Base-by-base conservation (phyloP, 2,329 filamentous ascomycete genomes). In the Waltergamsia citrina region DNA sequence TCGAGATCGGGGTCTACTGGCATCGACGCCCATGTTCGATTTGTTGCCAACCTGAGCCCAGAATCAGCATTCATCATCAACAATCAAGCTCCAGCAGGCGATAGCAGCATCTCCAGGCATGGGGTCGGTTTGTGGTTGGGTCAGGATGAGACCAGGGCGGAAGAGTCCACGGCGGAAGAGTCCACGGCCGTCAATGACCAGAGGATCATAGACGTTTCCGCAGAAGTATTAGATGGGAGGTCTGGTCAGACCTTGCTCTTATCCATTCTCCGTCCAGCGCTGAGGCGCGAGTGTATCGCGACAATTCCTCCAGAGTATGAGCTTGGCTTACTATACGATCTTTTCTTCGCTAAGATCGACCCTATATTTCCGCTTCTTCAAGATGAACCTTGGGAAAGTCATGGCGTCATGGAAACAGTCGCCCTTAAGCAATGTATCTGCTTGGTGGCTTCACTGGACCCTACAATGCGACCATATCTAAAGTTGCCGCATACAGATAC, bases 51-150 rank as follows among this genome's bases (percentile, higher is more conserved):
- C 28, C 29, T 48, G 11, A 45, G 43, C 34, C 45, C 45, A 5
- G 44, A 48, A 23, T 44, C 43, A 3, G 39, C 44, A 5, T 48
- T 48, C 32, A 41, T 48, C 15, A 43, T 41, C 25, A 41, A 44
- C 17, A 32, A 27, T 17, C 35, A 30, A 12, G 34, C 25, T 12
- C 30, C 26, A 11, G 27, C 29, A 9, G 38, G 38, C 5, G 18
- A 25, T 16, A 19, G 33, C 8, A 37, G 33, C 23, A 37, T 39
- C 28, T 36, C 41, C 9, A 43, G 34, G 28, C 42, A 38, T 32
- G 38, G 40, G 7, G 40, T 44, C 11, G 42, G 42, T 17, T 36
- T 44, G 2, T 44, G 42, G 42, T 35, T 44, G 10, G 42, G 40
- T 16, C 36, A 40, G 29, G 31, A 37, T 17, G 29, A 32, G 22